Evolutionary conservation across 352 stramenopile species (phyloP).

Genomic region (Phytophthora hybrid): DNA sequence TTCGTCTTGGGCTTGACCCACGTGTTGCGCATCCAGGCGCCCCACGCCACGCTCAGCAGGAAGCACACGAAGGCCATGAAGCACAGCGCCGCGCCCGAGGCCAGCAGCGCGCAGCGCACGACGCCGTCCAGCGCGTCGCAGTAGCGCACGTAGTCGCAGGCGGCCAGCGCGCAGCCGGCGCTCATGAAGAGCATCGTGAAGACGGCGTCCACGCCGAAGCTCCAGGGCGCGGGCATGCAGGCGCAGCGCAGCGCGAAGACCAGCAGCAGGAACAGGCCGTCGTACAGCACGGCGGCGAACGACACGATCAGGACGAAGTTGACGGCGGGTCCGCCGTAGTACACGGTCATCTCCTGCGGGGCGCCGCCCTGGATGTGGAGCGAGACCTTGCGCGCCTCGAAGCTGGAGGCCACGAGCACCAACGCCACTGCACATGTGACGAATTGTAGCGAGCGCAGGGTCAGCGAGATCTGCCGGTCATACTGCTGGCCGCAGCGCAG

Average conservation of each 20-base stretch:
- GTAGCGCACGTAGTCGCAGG: conserved; percentile 75
- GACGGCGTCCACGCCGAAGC: conserved; percentile 60
- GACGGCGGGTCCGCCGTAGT: conserved; percentile 63
- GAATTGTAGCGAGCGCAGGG: conserved; percentile 65
- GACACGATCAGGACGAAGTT: conserved; percentile 74
- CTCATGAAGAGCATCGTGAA: conserved; percentile 81
- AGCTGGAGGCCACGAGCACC: conserved; percentile 59
- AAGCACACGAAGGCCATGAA: conserved; percentile 73
- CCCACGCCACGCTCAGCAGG: conserved; percentile 66
- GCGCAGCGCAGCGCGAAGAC: conserved; percentile 46
- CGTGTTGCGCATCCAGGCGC: conserved; percentile 56
- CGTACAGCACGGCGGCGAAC: conserved; percentile 66
- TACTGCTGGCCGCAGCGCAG: conserved; percentile 46
- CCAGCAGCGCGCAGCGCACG: conserved; percentile 63
- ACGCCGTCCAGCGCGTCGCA: conserved; percentile 49
- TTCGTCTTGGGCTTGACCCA: conserved; percentile 39
- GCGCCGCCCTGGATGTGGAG: conserved; percentile 24
- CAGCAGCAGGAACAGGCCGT: conserved; percentile 55
- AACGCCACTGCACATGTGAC: conserved; percentile 53
- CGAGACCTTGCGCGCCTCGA: conserved; percentile 44
- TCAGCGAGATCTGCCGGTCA: conserved; percentile 53
- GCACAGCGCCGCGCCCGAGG: conserved; percentile 56
- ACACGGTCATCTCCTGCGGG: conserved; percentile 52
- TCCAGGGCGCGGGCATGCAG: conserved; percentile 52
- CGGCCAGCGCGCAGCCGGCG: conserved; percentile 63